Base-by-base conservation (phyloP, 345 rosid species). In the Dovyalis caffra region DNA sequence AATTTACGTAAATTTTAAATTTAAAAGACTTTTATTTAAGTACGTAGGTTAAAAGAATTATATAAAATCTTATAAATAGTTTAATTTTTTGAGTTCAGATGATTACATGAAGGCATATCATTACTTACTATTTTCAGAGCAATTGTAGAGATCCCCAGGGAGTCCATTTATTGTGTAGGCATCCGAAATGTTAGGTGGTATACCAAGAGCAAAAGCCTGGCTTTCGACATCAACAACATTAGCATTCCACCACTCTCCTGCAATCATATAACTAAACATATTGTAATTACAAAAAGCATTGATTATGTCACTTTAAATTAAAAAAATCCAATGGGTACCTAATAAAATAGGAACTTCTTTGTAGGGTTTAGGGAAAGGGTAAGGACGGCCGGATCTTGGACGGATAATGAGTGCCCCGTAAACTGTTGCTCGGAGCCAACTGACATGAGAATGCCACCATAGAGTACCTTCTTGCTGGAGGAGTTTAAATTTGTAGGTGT, bases 211-310 rank as follows among this genome's bases (percentile, higher is more conserved):
- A 18, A 78, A 32, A 0, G 91, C 96, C 16, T 81, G 67, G 68
- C 76, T 87, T 43, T 86, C 91, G 1, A 93, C 78, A n/a, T 87
- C 95, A 15, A 89, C 49, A 21, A 88, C 87, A 70, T 91, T 85
- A 6, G 92, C 91, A 56, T 93, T 90, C 98, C 98, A 90, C 97
- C 97, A 95, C 82, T 93, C 98, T 37, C 98, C 95, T 94, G 81
- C 76, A 58, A 37, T 0, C 23, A 31, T 2, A 56, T n/a, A n/a
- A n/a, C n/a, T 56, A 9, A 56, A n/a, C 28, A 51, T 51, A 51
- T 5, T 18, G 5, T 21, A 7, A n/a, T n/a, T 3, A n/a, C 1
- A 26, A 53, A 11, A 9, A 64, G n/a, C 67, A 0, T 29, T 64
- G 8, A 64, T 12, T n/a, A 35, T 2, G 20, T 37, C 5, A 5